Evolutionary conservation across 2,329 filamentous ascomycete genomes (phyloP), one percentile per base, ranked within the genome.

Genomic region (Claviceps sp.): DNA sequence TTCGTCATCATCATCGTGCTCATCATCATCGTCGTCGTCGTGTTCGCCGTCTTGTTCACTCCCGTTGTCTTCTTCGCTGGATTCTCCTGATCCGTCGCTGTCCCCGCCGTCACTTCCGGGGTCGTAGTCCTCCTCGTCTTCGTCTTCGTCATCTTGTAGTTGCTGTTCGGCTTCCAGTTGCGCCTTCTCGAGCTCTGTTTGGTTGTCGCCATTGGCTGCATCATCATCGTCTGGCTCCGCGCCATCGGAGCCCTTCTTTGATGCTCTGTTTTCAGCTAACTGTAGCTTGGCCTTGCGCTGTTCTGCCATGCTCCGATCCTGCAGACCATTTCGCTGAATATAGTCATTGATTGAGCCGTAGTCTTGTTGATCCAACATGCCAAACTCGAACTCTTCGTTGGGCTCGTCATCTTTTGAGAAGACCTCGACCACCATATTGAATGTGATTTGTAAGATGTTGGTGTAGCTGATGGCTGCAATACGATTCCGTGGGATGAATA

Each of bases 301-400:
- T 61, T 85, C 82, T 0, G 81, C 82, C 80, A 86, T 81, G 60
- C 82, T 85, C 54, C 79, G 71, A 60, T 86, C 81, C 55, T 84
- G 78, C 26, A 86, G 70, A 0, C 76, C 72, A 57, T 85, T 76
- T 10, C 72, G 72, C 59, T 76, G 74, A 47, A 85, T 72, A 59
- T 82, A 86, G 56, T 77, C 74, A 58, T 84, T 80, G 55, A 86
- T 85, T 22, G 75, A 77, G 4, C 67, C 70, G 55, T 82, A 85
- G 60, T 86, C 81, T 56, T 81, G 79, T 64, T 86, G 82, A 58
- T 86, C 82, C 17, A 86, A 64, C 82, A 85, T 85, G 40, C 72
- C 73, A 56, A 85, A 85, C 61, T 85, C 82, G 22, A 84, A 67
- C 60, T 85, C 82, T 55, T 82, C 77, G 1, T 71, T 77, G 13